Base-by-base conservation (phyloP, 108 stramenopile genomes). In the Mediolabrus comicus region DNA sequence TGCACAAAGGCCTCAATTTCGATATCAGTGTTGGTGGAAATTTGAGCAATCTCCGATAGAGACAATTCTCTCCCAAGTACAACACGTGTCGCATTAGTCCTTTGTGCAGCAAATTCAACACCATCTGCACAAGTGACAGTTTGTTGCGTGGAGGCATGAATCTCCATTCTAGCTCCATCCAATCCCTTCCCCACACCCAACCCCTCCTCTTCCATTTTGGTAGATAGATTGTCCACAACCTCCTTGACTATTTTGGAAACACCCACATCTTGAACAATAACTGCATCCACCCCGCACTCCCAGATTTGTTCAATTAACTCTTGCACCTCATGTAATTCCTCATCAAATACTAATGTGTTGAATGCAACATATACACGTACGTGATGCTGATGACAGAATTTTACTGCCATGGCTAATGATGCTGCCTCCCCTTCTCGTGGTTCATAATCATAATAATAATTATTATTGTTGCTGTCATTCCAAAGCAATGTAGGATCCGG, bases 1-100 rank as follows among this genome's bases (percentile, higher is more conserved):
- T 92, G 91, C 0, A 89, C 87, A 75, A 92, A 92, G 14, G 74
- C 83, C 64, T 92, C 91, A 29, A 88, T 79, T 79, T 92, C 91
- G 11, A 83, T 75, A 35, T 65, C 36, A 0, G 69, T 67, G 14
- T 57, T 74, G 11, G 22, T 32, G 27, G 76, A 61, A 64, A 90
- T 82, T 46, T 53, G 55, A 9, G 74, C 46, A 38, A 90, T 90
- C 71, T 90, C 89, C 0, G 54, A 33, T 24, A 86, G 63, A 19
- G 69, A 68, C 1, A 90, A 54, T 75, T 90, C 89, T 55, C 89
- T 70, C 34, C 86, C 86, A 59, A 90, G 59, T 10, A 90, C 88
- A 33, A 90, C 84, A 24, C 86, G 55, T 12, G 83, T 83, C 4
- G 84, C 83, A 26, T 68, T 79, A 25, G 62, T 56, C 54, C 71